Evolutionary conservation across 352 stramenopile genomes (phyloP), one percentile per base, ranked within the genome.

Genomic region (Globisporangium canariense): DNA sequence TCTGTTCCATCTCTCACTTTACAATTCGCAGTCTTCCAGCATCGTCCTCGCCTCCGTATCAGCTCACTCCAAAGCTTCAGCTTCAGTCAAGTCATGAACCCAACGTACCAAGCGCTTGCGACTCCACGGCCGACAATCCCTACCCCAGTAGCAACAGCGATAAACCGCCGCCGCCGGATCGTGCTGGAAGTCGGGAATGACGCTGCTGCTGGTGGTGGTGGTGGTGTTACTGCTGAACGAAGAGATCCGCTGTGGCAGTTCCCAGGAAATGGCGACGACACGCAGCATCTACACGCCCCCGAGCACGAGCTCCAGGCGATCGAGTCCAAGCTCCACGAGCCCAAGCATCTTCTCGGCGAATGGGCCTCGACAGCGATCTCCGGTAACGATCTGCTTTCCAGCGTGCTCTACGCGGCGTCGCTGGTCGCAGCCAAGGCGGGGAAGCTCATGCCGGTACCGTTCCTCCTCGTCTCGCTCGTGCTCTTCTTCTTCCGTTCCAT

Each of bases 301-400:
- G 59, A 69, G 13, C 51, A 60, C 7, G 74, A 84, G 54, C 57
- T 86, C 28, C 34, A 34, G 1, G 71, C 75, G 28, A 78, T 83
- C 59, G 65, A 76, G 22, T 38, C 73, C 18, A 62, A 81, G 38
- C 60, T 83, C 1, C 49, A 79, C 0, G 56, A 68, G 18, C 70
- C 70, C 4, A 65, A 50, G 32, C 69, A 75, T 28, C 61, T 73
- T 51, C 74, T 96, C 25, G 70, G 74, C 2, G 70, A 96, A 66
- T 86, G 86, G 62, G 66, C 79, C 1, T 84, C 90, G 14, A 97
- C 90, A 0, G 72, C 86, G 9, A 96, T 96, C 67, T 91, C 70
- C 16, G 90, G 90, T n/a, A 97, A 97, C 62, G 89, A 97, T 60
- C 93, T 97, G 68, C 68, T 96, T 18, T 88, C 75, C 47, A 95